A percentile compares a stretch with the other conserved stretches of the same genome.
phyloP scores from a whole-genome alignment of 176 grass and related monocot genomes.

The Elymus sibiricus region DNA sequence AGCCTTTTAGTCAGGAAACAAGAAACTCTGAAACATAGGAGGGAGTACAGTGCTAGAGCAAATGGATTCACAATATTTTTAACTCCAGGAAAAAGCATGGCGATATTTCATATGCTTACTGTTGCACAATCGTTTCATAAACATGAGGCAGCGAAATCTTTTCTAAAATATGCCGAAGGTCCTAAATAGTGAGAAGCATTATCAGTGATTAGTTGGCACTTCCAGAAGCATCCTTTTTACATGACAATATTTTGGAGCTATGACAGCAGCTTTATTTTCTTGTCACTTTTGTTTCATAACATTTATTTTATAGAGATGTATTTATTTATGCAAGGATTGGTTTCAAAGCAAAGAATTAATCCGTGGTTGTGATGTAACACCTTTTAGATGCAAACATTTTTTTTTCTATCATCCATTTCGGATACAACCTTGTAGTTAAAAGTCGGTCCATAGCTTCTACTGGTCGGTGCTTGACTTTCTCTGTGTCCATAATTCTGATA shows the following conservation, averaged over 20 bases:
- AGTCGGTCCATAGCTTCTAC: not conserved
- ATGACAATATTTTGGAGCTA: not conserved
- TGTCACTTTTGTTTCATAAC: not conserved
- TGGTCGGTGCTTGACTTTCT: constrained; percentile 3
- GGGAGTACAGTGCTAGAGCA: not conserved
- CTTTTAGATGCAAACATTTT: constrained; percentile 9
- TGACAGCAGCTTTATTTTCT: not conserved
- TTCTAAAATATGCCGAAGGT: constrained; percentile 3
- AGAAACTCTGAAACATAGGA: constrained; percentile 10
- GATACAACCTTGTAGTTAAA: constrained; percentile 8
- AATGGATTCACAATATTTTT: constrained; percentile 12
- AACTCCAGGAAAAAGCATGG: constrained; percentile 11
- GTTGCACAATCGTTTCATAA: not conserved
- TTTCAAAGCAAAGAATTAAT: not conserved
- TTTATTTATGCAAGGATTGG: not conserved
- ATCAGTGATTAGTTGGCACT: not conserved
- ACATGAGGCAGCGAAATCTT: not conserved
- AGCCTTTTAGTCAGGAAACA: constrained; percentile 16
- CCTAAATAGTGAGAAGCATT: constrained; percentile 3
- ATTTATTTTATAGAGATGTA: constrained; percentile 1
- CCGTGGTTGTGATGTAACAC: not conserved
- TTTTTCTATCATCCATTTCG: not conserved
- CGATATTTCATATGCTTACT: not conserved
- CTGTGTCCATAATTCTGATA: not conserved
- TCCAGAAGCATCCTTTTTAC: constrained; percentile 9